These are phyloP conservation scores for Suillus bovinus DNA, from an alignment of 768 basidiomycete species.

Conservation along the genomic window DNA sequence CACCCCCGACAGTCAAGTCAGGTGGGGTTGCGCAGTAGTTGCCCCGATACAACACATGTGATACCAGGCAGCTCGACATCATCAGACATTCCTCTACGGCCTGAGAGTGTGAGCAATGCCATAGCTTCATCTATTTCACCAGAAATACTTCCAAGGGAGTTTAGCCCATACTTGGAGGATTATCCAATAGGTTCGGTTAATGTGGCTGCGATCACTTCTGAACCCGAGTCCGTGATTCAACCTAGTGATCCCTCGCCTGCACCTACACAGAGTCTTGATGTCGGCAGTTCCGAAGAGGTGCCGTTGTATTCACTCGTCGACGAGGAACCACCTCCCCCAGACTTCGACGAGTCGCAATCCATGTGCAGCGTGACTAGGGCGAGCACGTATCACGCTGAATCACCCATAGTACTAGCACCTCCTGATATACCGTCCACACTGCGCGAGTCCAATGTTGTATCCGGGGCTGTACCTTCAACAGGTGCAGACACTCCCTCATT, in stretches of 20 bases:
- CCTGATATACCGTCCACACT: not conserved
- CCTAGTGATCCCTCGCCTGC: not conserved
- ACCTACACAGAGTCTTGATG: conserved; percentile 1
- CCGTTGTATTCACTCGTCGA: conserved; percentile 27
- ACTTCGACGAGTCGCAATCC: conserved; percentile 20
- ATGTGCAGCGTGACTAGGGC: not conserved
- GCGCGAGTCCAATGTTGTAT: not conserved
- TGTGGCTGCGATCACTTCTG: not conserved
- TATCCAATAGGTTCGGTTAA: not conserved
- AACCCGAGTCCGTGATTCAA: not conserved
- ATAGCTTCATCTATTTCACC: not conserved
- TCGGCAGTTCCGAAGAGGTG: conserved; percentile 18
- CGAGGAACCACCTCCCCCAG: conserved; percentile 25
- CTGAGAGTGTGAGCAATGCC: not conserved
- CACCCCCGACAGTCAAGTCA: not conserved
- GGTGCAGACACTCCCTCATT: not conserved
- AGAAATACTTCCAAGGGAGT: not conserved
- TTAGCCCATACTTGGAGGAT: not conserved
- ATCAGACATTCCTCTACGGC: not conserved
- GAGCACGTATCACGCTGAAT: not conserved
- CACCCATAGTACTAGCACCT: not conserved
- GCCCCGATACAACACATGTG: too few relatives aligned
- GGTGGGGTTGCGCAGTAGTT: not conserved
- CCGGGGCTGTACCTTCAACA: not conserved
- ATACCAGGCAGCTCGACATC: not conserved